A percentile compares a stretch with the other conserved stretches of the same genome.
These are phyloP conservation scores for Mycoemilia scoparia DNA, from an alignment of 192 early-diverging fungal genomes.

Conservation along the genomic window DNA sequence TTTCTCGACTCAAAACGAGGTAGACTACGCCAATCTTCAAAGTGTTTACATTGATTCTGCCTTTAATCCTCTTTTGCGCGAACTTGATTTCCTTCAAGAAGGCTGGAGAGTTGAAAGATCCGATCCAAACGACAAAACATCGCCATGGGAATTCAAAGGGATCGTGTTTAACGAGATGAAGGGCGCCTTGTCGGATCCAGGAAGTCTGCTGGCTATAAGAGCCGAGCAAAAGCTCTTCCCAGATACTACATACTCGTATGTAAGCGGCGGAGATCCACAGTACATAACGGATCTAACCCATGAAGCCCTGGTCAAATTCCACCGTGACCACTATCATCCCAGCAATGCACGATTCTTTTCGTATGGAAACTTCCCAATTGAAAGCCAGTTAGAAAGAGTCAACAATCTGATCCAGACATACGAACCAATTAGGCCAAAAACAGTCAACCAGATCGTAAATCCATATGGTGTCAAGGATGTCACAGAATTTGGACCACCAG, in stretches of 20 bases:
- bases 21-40: conserved; percentile 81
- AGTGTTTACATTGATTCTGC: conserved; percentile 83
- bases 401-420: conserved; percentile 40
- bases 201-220: conserved; percentile 55
- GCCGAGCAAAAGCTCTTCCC: conserved; percentile 71
- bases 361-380: conserved; percentile 70
- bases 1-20: conserved; percentile 74
- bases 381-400: conserved; percentile 51
- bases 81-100: conserved; percentile 82
- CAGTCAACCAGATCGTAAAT: conserved; percentile 33
- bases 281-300: conserved; percentile 77
- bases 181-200: conserved; percentile 66
- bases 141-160: conserved; percentile 55
- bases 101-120: conserved; percentile 85
- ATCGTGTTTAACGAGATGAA: conserved; percentile 99
- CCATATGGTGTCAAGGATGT: conserved; percentile 23
- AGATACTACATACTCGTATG: conserved; percentile 57
- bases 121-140: conserved; percentile 30
- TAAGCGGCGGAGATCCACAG: conserved; percentile 81
- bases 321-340: conserved; percentile 74
- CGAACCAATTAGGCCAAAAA: conserved; percentile 21
- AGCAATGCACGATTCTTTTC: conserved; percentile 83
- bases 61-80: conserved; percentile 59
- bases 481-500: conserved; percentile 23
- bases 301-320: conserved; percentile 63